Evolutionary conservation across 1,284 basidiomycete genomes (phyloP), one percentile per base, ranked within the genome.

Genomic region (Pseudozyma sp.): DNA sequence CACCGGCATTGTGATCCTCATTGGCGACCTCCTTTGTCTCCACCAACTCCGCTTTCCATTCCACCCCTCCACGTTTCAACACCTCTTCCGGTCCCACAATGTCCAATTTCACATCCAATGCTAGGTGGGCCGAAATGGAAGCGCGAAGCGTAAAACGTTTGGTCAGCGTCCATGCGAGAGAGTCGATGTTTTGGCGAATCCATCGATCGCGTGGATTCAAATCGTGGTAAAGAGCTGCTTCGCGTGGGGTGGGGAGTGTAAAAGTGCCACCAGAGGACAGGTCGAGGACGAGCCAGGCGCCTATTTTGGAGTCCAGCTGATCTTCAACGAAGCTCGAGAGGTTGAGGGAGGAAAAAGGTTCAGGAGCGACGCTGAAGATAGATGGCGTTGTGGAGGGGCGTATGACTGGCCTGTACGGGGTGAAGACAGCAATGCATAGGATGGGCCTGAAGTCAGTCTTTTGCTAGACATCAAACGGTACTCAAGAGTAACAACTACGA

Each of bases 21-120:
- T 55, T 14, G 0, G 18, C 10, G 1, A 25, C 45, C 45, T 47
- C 11, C 1, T 39, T 3, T 13, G 44, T 45, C 1, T 70, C 61
- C 8, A 76, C 69, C 42, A 68, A 35, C 19, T 71, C 58, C 1
- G 73, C 73, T 43, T 65, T 47, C 73, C 73, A 76, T 45, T 68
- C 65, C 0, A 76, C 69, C 16, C 69, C 69, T 16, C 73, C 73
- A 5, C 21, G n/a, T 13, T 36, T 14, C 31, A 76, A 55, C 14
- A 68, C 69, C 42, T 62, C 53, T 44, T 76, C 74, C 6, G 70
- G 65, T 0, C 42, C 59, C 55, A 62, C 12, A 12, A 69, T 11
- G 12, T 62, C 47, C 65, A 76, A n/a, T 11, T 31, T 34, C 16
- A 72, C 57, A 1, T 72, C 65, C 18, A 67, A n/a, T n/a, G 66